These are phyloP conservation scores for Cryptosporidium meleagridis DNA, from an alignment of 169 alveolate genomes.

Conservation along the genomic window DNA sequence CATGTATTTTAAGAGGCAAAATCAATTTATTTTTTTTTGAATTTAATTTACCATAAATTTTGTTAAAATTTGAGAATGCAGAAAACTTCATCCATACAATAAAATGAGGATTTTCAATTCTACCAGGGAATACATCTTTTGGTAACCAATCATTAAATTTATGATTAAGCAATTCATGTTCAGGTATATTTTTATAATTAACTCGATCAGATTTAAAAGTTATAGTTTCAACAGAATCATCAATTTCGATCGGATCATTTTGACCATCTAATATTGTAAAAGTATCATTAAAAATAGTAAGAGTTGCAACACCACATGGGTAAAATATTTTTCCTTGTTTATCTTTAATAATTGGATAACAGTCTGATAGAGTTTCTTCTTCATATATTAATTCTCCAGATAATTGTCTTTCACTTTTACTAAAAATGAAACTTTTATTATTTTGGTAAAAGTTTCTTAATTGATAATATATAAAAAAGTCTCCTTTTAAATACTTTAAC, in stretches of 20 bases:
- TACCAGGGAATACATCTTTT: constrained; percentile 80
- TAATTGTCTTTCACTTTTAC: constrained; percentile 81
- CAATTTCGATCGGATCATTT: constrained; percentile 77
- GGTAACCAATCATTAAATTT: constrained; percentile 55
- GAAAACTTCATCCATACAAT: constrained; percentile 88
- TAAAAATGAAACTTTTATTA: constrained; percentile 78
- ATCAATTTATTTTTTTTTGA: constrained; percentile 76
- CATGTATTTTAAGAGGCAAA: constrained; percentile 81
- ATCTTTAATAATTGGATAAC: constrained; percentile 78
- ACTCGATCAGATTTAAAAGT: constrained; percentile 79
- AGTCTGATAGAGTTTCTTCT: constrained; percentile 67
- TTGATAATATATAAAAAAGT: constrained; percentile 76
- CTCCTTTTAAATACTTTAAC: constrained; percentile 24
- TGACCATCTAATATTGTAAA: constrained; percentile 75
- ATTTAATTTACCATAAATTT: constrained; percentile 82
- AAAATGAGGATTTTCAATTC: constrained; percentile 86
- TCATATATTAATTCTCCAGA: constrained; percentile 76
- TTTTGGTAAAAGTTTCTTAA: constrained; percentile 82
- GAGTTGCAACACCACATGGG: constrained; percentile 84
- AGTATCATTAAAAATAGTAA: constrained; percentile 82
- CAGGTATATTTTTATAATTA: constrained; percentile 79
- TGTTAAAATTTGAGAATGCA: constrained; percentile 82
- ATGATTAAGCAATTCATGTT: constrained; percentile 32
- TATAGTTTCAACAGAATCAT: constrained; percentile 81
- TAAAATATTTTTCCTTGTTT: constrained; percentile 78